Base-by-base conservation (phyloP, 805 yeast species). In the Jamesozyma rosinii region DNA sequence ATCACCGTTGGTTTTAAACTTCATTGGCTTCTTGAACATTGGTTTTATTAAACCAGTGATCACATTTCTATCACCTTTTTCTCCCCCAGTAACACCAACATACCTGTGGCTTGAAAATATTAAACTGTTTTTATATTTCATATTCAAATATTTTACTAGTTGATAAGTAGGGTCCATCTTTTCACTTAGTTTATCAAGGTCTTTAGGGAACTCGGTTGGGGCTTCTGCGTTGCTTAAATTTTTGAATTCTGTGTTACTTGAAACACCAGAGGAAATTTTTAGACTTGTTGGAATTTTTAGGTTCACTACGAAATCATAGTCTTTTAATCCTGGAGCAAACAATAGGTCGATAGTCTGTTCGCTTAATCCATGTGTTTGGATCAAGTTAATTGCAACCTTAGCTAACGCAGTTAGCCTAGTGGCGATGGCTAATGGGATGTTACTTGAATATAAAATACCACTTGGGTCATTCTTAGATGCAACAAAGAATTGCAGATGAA, bases 381-480 rank as follows among this genome's bases (percentile, higher is more conserved):
- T 61, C 44, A 83, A 58, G 17, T 72, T 71, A 34, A 76, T 63
- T 0, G 90, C 89, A 24, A 83, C 89, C 49, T 86, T 76, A 1
- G 96, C 76, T 47, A 92, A 71, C 0, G 94, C 89, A 0, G 97
- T 90, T 48, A 90, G 66, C 65, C 99, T 78, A 11, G 89, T 74
- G 4, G 95, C 88, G 44, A 89, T 80, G 8, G 96, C 89, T 43
- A 83, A 68, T 19, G 77, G 78, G 20, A 70, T 58, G 38, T 72
- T 72, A 49, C 74, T 72, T 3, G 90, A 77, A 90, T 95, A 92
- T 46, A 86, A 59, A 38, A 78, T 77, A 37, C 97, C 97, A 11
- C 90, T 76, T n/a, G 80, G 77, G 57, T 92, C 97, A 47, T 78
- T 81, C 56, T 79, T 81, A 1, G 95, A 76, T 1, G 83, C 95